Evolutionary conservation across 2,329 filamentous ascomycete genomes (phyloP).

Genomic region (Huntiella abstrusa): DNA sequence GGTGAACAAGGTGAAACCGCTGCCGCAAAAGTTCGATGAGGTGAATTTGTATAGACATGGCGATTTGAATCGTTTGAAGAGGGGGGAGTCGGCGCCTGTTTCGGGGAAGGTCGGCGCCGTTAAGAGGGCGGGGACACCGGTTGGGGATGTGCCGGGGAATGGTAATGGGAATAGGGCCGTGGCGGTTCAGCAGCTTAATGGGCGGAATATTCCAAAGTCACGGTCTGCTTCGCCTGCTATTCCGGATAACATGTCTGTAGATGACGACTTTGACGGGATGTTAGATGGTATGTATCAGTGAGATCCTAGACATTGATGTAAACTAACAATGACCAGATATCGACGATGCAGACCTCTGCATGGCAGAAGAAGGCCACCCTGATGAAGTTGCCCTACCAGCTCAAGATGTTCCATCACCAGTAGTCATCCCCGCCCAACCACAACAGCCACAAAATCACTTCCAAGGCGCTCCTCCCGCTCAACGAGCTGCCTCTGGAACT

Average conservation of each 20-base stretch:
- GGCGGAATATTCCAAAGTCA: slow-evolving; percentile 11
- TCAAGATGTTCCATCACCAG: background rate
- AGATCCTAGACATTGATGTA: background rate
- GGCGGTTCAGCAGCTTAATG: slow-evolving; percentile 18
- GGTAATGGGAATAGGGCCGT: background rate
- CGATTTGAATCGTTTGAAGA: slow-evolving; percentile 23
- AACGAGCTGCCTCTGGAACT: slow-evolving; percentile 2
- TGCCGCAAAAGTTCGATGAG: slow-evolving; percentile 53
- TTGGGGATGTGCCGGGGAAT: slow-evolving; percentile 7
- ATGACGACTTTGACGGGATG: slow-evolving; percentile 13
- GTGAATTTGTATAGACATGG: slow-evolving; percentile 65
- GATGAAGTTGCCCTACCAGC: slow-evolving; percentile 50
- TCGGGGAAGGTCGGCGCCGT: slow-evolving; percentile 15
- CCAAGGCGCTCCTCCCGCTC: slow-evolving; percentile 5
- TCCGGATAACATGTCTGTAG: slow-evolving; percentile 8
- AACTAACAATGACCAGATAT: slow-evolving; percentile 32
- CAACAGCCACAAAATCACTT: slow-evolving; percentile 6
- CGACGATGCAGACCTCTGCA: slow-evolving; percentile 59
- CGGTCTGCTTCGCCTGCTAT: slow-evolving; percentile 8
- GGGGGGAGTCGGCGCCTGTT: background rate
- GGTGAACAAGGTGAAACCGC: slow-evolving; percentile 74
- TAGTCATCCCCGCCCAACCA: background rate
- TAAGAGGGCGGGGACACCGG: slow-evolving; percentile 15
- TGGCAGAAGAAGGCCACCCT: slow-evolving; percentile 49
- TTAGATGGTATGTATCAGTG: slow-evolving; percentile 14